These are phyloP conservation scores for Alloascoidea hylecoeti DNA, from an alignment of 805 yeast genomes.

Conservation along the genomic window DNA sequence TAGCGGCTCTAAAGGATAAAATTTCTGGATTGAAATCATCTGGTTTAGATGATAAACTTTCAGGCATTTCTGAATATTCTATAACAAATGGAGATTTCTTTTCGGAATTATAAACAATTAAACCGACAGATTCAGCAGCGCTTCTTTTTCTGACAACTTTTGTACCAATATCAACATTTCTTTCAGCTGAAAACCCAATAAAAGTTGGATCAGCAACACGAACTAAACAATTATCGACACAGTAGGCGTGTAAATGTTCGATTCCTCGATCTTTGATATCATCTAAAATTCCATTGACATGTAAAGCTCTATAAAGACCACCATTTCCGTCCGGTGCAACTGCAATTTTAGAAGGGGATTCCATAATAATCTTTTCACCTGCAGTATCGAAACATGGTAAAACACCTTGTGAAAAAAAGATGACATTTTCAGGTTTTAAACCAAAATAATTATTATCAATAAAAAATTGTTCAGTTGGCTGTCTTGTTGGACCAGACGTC, in stretches of 20 bases:
- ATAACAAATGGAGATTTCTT: conserved; percentile 70
- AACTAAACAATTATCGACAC: conserved; percentile 90
- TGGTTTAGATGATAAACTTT: conserved; percentile 51
- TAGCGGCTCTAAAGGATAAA: conserved; percentile 80
- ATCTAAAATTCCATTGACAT: conserved; percentile 43
- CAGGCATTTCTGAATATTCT: conserved; percentile 84
- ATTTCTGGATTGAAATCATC: conserved; percentile 41
- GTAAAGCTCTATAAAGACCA: conserved; percentile 80
- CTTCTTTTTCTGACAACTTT: conserved; percentile 90
- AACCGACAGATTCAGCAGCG: conserved; percentile 81
- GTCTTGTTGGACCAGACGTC: conserved; percentile 86
- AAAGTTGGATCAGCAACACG: conserved; percentile 87
- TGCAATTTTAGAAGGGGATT: conserved; percentile 38
- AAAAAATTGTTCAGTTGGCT: conserved; percentile 63
- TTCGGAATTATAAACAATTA: conserved; percentile 47
- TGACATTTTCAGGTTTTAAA: conserved; percentile 38
- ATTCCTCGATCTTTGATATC: conserved; percentile 60
- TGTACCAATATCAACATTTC: conserved; percentile 65
- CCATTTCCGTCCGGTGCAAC: conserved; percentile 98
- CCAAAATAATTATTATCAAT: conserved; percentile 55
- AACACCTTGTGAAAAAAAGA: conserved; percentile 89
- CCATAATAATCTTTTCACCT: conserved; percentile 60
- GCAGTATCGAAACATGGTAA: conserved; percentile 72
- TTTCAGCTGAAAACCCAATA: conserved; percentile 68
- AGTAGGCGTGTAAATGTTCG: conserved; percentile 89